Percentiles rank a stretch among this genome's conserved stretches.
These are phyloP conservation scores for Zygoascus flipseniorum DNA, from an alignment of 805 yeast species.

Conservation along the genomic window DNA sequence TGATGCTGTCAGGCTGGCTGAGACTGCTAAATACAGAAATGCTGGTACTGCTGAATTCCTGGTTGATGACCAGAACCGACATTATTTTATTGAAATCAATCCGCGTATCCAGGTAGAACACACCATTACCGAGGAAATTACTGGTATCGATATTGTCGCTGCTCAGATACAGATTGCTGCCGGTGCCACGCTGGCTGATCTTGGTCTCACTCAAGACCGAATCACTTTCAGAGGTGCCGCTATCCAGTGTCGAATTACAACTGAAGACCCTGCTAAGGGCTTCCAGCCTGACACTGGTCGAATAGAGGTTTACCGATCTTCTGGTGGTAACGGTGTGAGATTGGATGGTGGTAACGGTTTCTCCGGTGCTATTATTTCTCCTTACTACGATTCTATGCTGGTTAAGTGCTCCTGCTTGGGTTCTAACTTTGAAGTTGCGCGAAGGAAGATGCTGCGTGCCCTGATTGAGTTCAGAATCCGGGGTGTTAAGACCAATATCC, in stretches of 20 bases:
- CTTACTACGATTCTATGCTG: conserved; percentile 96
- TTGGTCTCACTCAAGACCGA: conserved; percentile 89
- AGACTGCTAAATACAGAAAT: conserved; percentile 80
- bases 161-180: conserved; percentile 99
- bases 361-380: conserved; percentile 93
- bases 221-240: conserved; percentile 97
- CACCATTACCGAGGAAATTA: conserved; percentile 96
- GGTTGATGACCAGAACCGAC: conserved; percentile 89
- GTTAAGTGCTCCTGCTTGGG: conserved; percentile 98
- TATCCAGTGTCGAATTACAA: conserved; percentile 97
- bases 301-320: conserved; percentile 93
- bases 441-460: conserved; percentile 96
- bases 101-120: conserved; percentile 98
- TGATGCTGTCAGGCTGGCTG: conserved; percentile 91
- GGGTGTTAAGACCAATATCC: conserved; percentile 98
- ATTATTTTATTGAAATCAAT: conserved; percentile 95
- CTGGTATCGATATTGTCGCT: conserved; percentile 95
- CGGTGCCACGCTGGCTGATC: conserved; percentile 86
- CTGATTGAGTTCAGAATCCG: conserved; percentile 95
- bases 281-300: conserved; percentile 99
- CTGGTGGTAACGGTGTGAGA: conserved; percentile 99
- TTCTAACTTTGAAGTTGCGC: conserved; percentile 89
- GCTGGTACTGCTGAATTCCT: conserved; percentile 99
- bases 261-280: conserved; percentile 93
- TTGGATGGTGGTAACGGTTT: conserved; percentile 98